These are phyloP conservation scores for Hypomontagnella submonticulosa DNA, from an alignment of 495 filamentous ascomycete species.

Conservation along the genomic window DNA sequence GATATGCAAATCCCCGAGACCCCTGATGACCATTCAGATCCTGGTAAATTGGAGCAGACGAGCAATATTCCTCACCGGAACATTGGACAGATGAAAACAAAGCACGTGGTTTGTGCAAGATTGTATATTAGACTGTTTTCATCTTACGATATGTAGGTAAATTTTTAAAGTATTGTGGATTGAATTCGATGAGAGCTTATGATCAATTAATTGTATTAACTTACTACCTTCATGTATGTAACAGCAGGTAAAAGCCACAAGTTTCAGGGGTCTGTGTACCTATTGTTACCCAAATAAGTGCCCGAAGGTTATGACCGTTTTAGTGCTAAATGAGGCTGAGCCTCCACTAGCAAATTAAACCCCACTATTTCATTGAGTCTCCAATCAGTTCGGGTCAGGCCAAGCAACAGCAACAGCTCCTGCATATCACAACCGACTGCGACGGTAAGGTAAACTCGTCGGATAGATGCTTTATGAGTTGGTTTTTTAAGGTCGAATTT, in stretches of 20 bases:
- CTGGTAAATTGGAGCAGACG: conserved; percentile 20
- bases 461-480: too few species aligned
- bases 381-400: too few species aligned
- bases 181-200: conserved; percentile 3
- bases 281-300: neutral
- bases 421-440: too few species aligned
- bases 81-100: conserved; percentile 7
- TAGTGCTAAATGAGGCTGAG: too few species aligned
- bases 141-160: conserved; percentile 1
- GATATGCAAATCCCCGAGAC: conserved; percentile 25
- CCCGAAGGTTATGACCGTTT: too few species aligned
- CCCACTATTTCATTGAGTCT: too few species aligned
- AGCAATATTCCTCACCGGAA: conserved; percentile 11
- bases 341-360: too few species aligned
- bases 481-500: too few species aligned
- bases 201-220: neutral
- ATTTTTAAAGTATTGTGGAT: conserved; percentile 3
- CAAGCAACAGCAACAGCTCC: too few species aligned
- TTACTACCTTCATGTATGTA: too few species aligned
- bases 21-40: conserved; percentile 27
- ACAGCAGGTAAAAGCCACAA: conserved; percentile 22
- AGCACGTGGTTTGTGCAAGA: conserved; percentile 1
- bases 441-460: too few species aligned
- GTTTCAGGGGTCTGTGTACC: conserved; percentile 22
- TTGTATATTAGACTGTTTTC: neutral